These are phyloP conservation scores for Solanum medicagineum DNA, from an alignment of 257 asterid species.

Conservation along the genomic window DNA sequence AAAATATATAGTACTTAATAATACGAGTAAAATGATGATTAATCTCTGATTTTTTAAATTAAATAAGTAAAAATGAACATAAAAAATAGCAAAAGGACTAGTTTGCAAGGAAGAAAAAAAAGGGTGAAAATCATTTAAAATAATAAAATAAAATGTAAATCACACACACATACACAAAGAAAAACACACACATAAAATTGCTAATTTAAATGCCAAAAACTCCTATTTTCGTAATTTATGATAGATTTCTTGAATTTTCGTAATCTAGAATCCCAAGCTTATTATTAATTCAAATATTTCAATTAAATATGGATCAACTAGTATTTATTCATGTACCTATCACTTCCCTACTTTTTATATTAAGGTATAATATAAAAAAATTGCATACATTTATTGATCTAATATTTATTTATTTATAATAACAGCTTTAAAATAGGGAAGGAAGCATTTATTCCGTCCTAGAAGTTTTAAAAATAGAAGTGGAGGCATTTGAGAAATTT, in stretches of 20 bases:
- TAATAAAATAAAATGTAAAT: no score
- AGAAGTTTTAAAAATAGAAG: background rate
- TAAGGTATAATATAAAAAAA: background rate
- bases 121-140: no score
- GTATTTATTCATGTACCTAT: background rate
- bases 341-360: background rate
- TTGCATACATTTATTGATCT: background rate
- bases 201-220: background rate
- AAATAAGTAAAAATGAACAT: no score
- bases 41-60: no score
- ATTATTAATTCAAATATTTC: background rate
- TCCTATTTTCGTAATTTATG: background rate
- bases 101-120: no score
- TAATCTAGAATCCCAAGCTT: background rate
- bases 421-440: background rate
- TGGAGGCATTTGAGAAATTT: background rate
- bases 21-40: no score
- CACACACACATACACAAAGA: no score
- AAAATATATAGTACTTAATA: no score
- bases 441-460: background rate
- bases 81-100: no score
- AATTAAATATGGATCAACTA: no score
- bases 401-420: background rate
- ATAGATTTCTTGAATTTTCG: background rate
- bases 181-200: background rate